These are phyloP conservation scores for Albugo laibachii DNA, from an alignment of 352 stramenopile genomes.

Conservation along the genomic window DNA sequence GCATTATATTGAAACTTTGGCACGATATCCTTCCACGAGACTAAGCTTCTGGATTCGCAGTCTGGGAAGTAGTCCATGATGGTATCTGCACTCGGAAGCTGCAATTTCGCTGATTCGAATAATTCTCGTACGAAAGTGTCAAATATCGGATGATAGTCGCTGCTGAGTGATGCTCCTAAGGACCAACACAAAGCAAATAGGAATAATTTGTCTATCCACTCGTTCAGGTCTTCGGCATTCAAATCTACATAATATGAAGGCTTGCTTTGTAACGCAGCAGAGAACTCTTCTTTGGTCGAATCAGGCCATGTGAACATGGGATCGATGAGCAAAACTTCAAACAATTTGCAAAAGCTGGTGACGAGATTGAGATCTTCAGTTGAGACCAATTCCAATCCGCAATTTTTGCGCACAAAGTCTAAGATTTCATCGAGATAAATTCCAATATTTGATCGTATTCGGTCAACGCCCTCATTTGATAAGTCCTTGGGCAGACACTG, in stretches of 20 bases:
- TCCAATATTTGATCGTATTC: slow-evolving; percentile 26
- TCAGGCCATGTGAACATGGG: slow-evolving; percentile 5
- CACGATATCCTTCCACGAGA: slow-evolving; percentile 35
- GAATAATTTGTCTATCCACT: slow-evolving; percentile 63
- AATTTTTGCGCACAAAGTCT: slow-evolving; percentile 54
- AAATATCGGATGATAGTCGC: slow-evolving; percentile 49
- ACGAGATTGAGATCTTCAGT: slow-evolving; percentile 82
- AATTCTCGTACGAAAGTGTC: slow-evolving; percentile 57
- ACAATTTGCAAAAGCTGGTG: slow-evolving; percentile 66
- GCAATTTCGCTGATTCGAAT: slow-evolving; percentile 25
- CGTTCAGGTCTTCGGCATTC: slow-evolving; percentile 16
- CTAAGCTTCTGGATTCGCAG: slow-evolving; percentile 20
- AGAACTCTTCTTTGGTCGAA: slow-evolving; percentile 8
- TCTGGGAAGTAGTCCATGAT: slow-evolving; percentile 82
- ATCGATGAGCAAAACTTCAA: slow-evolving; percentile 63
- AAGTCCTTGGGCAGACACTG: slow-evolving; percentile 28
- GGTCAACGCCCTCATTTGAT: slow-evolving; percentile 14
- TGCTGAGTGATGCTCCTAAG: slow-evolving; percentile 67
- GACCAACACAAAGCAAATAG: slow-evolving; percentile 85
- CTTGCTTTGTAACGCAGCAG: neutral
- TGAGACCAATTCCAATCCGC: slow-evolving; percentile 54
- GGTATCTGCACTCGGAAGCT: slow-evolving; percentile 28
- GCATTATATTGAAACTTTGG: slow-evolving; percentile 45
- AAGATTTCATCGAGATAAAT: slow-evolving; percentile 50
- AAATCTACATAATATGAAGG: neutral